Evolutionary conservation across 495 filamentous ascomycete genomes (phyloP).

Genomic region (Trichoderma virens): DNA sequence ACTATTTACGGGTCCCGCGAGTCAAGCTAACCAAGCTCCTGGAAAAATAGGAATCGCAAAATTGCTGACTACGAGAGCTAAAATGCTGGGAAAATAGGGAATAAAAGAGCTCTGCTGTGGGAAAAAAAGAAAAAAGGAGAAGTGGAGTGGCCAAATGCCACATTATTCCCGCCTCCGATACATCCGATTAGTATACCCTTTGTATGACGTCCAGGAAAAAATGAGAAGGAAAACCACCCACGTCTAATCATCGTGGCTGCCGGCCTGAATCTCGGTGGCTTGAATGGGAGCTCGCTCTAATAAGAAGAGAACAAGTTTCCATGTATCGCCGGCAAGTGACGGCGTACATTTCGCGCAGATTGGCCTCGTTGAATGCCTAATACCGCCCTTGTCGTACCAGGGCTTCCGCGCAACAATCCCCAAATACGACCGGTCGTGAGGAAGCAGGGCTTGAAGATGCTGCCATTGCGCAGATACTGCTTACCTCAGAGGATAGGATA

Average conservation of each 20-base stretch:
- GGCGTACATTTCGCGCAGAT: not conserved
- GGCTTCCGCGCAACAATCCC: not conserved
- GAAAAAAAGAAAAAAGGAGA: slow-evolving; percentile 5
- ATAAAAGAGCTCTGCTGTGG: slow-evolving; percentile 11
- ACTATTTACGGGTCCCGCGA: slow-evolving; percentile 2
- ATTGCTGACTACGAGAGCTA: not conserved
- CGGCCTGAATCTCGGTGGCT: not conserved
- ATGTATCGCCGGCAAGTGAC: not conserved
- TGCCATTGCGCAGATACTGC: not conserved
- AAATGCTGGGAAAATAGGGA: not conserved
- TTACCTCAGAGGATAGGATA: slow-evolving; percentile 1
- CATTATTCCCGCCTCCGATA: slow-evolving; percentile 1
- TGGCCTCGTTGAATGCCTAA: not conserved
- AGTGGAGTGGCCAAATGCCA: not conserved
- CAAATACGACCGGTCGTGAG: not conserved
- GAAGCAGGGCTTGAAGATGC: not conserved
- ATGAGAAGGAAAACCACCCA: not conserved
- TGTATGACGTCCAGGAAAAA: not conserved
- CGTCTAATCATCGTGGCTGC: not conserved
- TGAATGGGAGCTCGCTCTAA: not conserved
- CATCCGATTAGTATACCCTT: slow-evolving; percentile 1
- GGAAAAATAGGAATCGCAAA: not conserved
- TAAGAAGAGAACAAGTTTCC: not conserved
- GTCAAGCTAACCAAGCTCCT: not conserved
- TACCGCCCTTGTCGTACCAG: not conserved